These are phyloP conservation scores for Ophiostoma ulmi DNA, from an alignment of 2,329 filamentous ascomycete species.

Conservation along the genomic window DNA sequence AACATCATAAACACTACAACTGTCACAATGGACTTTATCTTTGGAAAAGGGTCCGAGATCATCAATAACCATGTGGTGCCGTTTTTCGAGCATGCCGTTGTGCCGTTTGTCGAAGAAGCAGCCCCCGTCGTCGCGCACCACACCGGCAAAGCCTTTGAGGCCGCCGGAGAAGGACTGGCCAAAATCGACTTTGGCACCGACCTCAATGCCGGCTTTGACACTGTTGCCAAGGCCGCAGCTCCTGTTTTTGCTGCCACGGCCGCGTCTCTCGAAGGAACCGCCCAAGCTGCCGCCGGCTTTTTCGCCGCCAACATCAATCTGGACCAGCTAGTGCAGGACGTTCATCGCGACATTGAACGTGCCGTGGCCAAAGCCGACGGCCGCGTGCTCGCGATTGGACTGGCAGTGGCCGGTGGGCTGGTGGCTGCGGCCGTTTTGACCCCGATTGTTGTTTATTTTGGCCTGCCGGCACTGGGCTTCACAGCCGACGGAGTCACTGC, in stretches of 20 bases:
- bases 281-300: not conserved
- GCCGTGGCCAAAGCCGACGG: not conserved
- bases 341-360: not conserved
- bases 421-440: not conserved
- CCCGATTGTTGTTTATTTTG: not conserved
- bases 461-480: constrained; percentile 19
- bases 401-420: not conserved
- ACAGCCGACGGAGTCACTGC: constrained; percentile 16
- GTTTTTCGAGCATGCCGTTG: not conserved
- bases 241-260: not conserved
- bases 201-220: not conserved
- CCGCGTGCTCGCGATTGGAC: not conserved
- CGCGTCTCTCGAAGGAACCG: not conserved
- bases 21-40: not conserved
- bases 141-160: not conserved
- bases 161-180: no score
- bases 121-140: not conserved
- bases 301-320: not conserved
- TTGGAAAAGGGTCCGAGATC: not conserved
- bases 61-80: not conserved
- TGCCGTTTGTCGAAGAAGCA: not conserved
- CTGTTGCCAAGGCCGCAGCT: not conserved
- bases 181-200: no score
- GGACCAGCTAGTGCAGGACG: not conserved
- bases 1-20: not conserved